phyloP scores from a whole-genome alignment of 2,329 filamentous ascomycete species.

The Pseudocercospora macadamiae region DNA sequence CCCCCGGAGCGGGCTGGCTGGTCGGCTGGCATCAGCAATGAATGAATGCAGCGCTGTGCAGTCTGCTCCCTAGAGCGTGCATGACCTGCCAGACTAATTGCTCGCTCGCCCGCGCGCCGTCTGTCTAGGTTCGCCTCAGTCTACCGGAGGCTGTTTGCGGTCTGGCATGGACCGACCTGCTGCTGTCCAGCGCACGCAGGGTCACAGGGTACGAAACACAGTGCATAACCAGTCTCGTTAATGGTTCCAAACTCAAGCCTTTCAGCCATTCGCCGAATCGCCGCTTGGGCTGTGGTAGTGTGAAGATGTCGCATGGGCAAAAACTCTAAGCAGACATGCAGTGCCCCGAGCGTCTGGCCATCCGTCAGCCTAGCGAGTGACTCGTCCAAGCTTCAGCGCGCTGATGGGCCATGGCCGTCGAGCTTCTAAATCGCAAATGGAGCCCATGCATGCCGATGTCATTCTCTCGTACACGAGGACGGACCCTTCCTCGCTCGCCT shows the following conservation, averaged over 20 bases:
- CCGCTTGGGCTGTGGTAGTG: conserved; percentile 15
- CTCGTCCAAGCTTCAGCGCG: conserved; percentile 6
- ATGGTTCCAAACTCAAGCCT: conserved; percentile 1
- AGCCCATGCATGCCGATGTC: conserved; percentile 22
- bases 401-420: neutral
- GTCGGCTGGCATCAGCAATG: no score
- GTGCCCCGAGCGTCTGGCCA: conserved; percentile 16
- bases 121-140: neutral
- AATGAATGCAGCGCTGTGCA: conserved; percentile 9
- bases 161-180: neutral
- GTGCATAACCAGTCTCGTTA: neutral
- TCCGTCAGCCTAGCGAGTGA: conserved; percentile 19
- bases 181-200: neutral
- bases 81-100: conserved; percentile 3
- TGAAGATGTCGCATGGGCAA: conserved; percentile 19
- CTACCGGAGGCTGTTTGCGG: conserved; percentile 1
- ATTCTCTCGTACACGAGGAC: conserved; percentile 16
- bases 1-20: conserved; percentile 7
- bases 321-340: conserved; percentile 22
- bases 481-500: conserved; percentile 19
- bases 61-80: neutral
- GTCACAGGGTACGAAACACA: neutral
- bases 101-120: neutral
- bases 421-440: conserved; percentile 13
- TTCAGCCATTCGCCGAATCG: neutral